These are phyloP conservation scores for Solanum medicagineum DNA, from an alignment of 257 asterid species.

Conservation along the genomic window DNA sequence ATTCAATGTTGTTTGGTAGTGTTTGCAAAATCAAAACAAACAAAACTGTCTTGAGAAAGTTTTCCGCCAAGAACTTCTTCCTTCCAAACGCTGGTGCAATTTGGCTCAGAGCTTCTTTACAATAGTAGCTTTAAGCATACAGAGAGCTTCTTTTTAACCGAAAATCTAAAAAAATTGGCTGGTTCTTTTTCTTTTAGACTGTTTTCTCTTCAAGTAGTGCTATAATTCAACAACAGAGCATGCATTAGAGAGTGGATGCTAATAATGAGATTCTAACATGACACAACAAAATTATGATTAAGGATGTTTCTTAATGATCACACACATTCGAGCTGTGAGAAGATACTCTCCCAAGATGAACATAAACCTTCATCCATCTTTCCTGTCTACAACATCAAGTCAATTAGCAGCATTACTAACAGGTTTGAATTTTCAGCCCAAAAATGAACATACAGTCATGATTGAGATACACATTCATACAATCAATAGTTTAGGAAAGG, in stretches of 20 bases:
- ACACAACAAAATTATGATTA: background rate
- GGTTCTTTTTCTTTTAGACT: background rate
- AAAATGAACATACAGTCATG: background rate
- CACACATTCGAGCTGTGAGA: background rate
- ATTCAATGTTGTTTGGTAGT: background rate
- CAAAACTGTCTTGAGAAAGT: background rate
- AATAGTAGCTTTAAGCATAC: background rate
- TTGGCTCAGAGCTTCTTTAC: background rate
- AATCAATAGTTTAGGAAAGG: background rate
- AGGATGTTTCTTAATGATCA: background rate
- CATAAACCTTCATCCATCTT: background rate
- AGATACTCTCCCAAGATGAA: background rate
- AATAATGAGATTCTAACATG: background rate
- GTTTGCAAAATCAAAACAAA: background rate
- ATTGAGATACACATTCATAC: background rate
- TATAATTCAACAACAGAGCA: background rate
- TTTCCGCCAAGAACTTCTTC: background rate
- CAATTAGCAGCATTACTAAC: background rate
- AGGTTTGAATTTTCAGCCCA: background rate
- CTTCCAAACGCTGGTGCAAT: background rate
- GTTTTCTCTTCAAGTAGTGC: background rate
- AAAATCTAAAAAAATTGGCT: background rate
- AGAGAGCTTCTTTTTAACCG: background rate
- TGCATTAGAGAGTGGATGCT: background rate
- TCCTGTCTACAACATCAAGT: background rate